Evolutionary conservation across 495 filamentous ascomycete species (phyloP).

Genomic region (Penicillium antarcticum): DNA sequence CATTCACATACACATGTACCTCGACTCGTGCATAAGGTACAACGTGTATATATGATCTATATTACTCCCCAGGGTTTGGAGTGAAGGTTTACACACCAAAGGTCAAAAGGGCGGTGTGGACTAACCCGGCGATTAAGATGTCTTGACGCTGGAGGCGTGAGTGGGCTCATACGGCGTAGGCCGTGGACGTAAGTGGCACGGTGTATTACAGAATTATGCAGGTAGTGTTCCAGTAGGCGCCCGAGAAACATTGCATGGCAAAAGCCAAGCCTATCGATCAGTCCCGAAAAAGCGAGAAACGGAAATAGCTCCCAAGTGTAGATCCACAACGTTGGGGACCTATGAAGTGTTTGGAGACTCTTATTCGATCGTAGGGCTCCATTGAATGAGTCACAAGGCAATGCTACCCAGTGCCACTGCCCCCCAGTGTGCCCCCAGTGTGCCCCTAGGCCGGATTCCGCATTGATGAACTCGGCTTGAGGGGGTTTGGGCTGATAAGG

Average conservation of each 20-base stretch:
- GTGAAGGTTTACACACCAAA: background rate
- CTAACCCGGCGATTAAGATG: no score
- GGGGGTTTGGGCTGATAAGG: slow-evolving; percentile 7
- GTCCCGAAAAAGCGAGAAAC: background rate
- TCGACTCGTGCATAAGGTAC: slow-evolving; percentile 15
- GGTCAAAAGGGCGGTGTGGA: slow-evolving; percentile 17
- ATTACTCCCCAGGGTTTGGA: background rate
- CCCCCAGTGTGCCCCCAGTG: no score
- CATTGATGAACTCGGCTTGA: slow-evolving; percentile 11
- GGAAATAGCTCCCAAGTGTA: slow-evolving; percentile 2
- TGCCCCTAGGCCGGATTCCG: slow-evolving; percentile 15
- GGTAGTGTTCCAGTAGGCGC: slow-evolving; percentile 9
- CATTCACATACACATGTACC: slow-evolving; percentile 2
- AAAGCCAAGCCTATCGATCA: background rate
- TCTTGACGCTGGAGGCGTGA: no score
- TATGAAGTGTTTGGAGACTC: background rate
- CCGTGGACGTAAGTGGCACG: no score
- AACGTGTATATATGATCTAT: slow-evolving; percentile 8
- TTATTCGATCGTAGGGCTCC: background rate
- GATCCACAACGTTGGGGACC: slow-evolving; percentile 5
- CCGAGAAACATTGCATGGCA: background rate
- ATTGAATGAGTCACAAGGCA: slow-evolving; percentile 11
- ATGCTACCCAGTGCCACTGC: slow-evolving; percentile 11
- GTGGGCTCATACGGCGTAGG: no score
- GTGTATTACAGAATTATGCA: slow-evolving; percentile 4